phyloP scores from a whole-genome alignment of 495 filamentous ascomycete species.

The Tuber calosporum region DNA sequence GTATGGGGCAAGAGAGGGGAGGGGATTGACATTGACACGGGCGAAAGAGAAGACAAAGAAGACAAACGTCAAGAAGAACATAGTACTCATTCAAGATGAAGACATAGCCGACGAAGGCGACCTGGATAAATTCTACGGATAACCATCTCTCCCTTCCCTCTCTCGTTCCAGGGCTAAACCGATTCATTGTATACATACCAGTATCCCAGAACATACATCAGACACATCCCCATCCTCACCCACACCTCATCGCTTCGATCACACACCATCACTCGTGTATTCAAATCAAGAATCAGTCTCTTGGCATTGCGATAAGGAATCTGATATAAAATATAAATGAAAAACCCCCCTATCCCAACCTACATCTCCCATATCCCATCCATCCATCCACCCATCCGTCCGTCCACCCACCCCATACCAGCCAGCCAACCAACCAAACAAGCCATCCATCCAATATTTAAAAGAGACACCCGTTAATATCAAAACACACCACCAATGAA shows the following conservation, averaged over 20 bases:
- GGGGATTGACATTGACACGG: background rate
- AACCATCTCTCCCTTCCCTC: background rate
- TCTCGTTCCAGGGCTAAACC: background rate
- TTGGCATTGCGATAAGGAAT: background rate
- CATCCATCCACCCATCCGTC: slow-evolving; percentile 2
- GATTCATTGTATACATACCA: background rate
- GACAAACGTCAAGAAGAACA: background rate
- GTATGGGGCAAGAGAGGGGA: background rate
- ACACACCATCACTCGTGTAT: background rate
- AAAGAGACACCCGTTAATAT: slow-evolving; percentile 22
- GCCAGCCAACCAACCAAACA: background rate
- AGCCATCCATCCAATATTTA: slow-evolving; percentile 20
- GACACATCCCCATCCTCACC: background rate
- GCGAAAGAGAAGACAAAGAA: background rate
- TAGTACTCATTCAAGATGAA: background rate
- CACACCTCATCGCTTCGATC: background rate
- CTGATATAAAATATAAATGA: background rate
- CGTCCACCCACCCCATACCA: background rate
- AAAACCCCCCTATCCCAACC: background rate
- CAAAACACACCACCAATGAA: slow-evolving; percentile 22
- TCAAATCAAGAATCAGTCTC: background rate
- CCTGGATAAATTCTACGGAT: background rate
- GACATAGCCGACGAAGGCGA: background rate
- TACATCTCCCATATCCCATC: background rate
- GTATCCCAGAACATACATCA: background rate